These are phyloP conservation scores for Neurospora terricola DNA, from an alignment of 495 filamentous ascomycete species.

Conservation along the genomic window DNA sequence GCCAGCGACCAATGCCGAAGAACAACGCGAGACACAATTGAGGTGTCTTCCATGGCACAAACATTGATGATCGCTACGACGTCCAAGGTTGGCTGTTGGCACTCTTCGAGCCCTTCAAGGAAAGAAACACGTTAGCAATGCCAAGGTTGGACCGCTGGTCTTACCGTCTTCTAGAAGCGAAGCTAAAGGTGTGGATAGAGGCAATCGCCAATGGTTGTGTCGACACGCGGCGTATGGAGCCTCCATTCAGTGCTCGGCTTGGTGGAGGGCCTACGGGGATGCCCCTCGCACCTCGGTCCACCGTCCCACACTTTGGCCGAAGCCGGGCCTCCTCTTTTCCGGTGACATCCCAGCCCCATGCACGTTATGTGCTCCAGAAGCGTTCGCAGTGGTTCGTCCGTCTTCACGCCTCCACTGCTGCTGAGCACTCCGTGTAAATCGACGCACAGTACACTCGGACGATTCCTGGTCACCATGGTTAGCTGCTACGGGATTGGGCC, in stretches of 20 bases:
- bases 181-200: neutral
- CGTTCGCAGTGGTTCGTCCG: neutral
- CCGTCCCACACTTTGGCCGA: neutral
- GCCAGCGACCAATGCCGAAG: neutral
- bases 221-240: neutral
- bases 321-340: neutral
- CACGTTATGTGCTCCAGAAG: neutral
- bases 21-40: neutral
- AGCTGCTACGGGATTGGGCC: neutral
- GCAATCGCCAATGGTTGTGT: neutral
- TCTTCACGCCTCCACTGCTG: neutral
- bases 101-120: neutral
- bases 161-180: constrained; percentile 1
- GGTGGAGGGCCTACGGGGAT: neutral
- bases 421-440: neutral
- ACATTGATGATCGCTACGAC: neutral
- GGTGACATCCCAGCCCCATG: neutral
- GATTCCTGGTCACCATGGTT: neutral
- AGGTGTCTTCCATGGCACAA: neutral
- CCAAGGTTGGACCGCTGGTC: neutral
- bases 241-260: neutral
- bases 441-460: neutral
- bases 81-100: neutral
- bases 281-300: neutral
- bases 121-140: neutral